phyloP scores from a whole-genome alignment of 805 yeast genomes.

The Cyberlindnera euphorbiae region DNA sequence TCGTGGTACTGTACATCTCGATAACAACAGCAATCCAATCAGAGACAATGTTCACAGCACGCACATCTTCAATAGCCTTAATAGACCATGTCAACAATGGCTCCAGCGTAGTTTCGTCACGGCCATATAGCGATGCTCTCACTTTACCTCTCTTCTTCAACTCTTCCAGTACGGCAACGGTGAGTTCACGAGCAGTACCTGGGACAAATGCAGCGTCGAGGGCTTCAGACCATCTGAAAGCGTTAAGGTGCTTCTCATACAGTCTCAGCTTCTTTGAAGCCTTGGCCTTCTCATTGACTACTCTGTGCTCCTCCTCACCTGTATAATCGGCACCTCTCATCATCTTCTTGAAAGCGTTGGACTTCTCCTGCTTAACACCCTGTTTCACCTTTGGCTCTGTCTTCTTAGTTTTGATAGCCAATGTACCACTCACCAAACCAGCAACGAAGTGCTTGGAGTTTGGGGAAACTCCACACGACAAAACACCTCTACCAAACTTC shows the following conservation, averaged over 20 bases:
- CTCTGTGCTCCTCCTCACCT: conserved; percentile 81
- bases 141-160: conserved; percentile 86
- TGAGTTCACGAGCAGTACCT: conserved; percentile 75
- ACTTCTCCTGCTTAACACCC: conserved; percentile 37
- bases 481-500: conserved; percentile 93
- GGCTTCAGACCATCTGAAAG: conserved; percentile 91
- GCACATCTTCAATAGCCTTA: conserved; percentile 70
- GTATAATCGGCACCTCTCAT: conserved; percentile 86
- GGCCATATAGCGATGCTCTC: conserved; percentile 67
- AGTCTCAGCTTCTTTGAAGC: conserved; percentile 63
- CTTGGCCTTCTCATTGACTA: conserved; percentile 54
- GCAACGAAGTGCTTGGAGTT: conserved; percentile 82
- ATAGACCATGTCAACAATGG: conserved; percentile 84
- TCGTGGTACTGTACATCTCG: conserved; percentile 66
- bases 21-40: conserved; percentile 73
- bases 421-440: conserved; percentile 84
- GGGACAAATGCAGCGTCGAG: conserved; percentile 78
- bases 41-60: conserved; percentile 54
- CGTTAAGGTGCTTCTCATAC: conserved; percentile 79
- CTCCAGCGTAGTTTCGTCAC: conserved; percentile 83
- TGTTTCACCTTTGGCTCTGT: conserved; percentile 11
- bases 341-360: conserved; percentile 71
- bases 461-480: conserved; percentile 88
- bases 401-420: conserved; percentile 81
- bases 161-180: conserved; percentile 80